Evolutionary conservation across 345 rosid species (phyloP), one percentile per base, ranked within the genome.

Genomic region (Gynandropsis gynandra): DNA sequence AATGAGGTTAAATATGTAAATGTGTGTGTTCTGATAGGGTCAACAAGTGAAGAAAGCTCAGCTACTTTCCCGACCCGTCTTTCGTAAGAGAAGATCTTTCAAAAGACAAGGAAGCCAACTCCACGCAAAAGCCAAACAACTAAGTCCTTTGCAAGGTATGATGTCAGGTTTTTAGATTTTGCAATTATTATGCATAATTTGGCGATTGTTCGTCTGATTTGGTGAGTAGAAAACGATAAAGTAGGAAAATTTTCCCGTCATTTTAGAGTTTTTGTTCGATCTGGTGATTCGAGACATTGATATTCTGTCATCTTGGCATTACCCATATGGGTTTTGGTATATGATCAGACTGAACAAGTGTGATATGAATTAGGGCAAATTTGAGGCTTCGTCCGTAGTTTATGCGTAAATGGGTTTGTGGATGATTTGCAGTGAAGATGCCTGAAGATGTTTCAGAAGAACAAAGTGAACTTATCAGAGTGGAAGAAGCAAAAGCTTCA

Each of bases 31-130:
- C 47, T 17, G 47, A 45, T 81, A 86, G 96, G 74, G 65, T 50
- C 70, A 74, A 45, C 82, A 74, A 58, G 74, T 53, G 21, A 83
- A 79, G 72, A 88, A 79, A 69, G 65, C 83, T 65, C 61, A 85
- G 4, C 34, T 73, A 5, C 56, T 77, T 68, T 75, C 78, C 15
- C 85, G 76, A 66, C 75, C 89, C 46, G 69, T 58, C 54, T 53
- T 80, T 35, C 95, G 95, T 4, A 85, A 85, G 71, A 76, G 72
- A 72, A 79, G 95, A 64, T 78, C 95, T 9, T 74, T 81, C 65
- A 92, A 81, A 60, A 78, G 93, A 50, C 93, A 81, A 54, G 68
- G 68, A 34, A 77, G 84, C 62, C 81, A 72, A 50, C 66, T 52
- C 58, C 64, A 48, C 52, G 94, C 95, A 59, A 82, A 93, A 63